Conservation (phyloP, 2,329 filamentous ascomycete species). For the Bertia moriformis region DNA sequence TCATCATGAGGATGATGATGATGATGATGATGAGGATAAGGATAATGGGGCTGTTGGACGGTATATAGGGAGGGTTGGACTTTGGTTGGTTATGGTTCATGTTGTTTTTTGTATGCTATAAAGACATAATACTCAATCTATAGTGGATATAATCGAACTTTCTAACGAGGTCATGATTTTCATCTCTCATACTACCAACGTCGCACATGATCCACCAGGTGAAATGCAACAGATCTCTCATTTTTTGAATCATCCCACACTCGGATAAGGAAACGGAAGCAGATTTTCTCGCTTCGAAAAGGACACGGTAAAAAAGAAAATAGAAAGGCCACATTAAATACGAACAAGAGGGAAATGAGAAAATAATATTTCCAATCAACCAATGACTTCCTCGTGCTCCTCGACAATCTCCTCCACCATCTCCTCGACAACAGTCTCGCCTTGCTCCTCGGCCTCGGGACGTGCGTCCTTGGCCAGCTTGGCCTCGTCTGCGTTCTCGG, state of each 20-base stretch:
- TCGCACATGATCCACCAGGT: neutral
- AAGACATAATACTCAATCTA: too few species aligned
- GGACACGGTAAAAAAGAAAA: neutral
- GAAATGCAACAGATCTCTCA: neutral
- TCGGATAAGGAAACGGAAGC: neutral
- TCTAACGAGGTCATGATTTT: too few species aligned
- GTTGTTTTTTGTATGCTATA: too few species aligned
- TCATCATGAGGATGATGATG: too few species aligned
- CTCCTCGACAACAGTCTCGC: conserved; percentile 75
- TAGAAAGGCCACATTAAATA: neutral
- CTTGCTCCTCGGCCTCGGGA: conserved; percentile 38
- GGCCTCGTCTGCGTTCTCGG: conserved; percentile 47
- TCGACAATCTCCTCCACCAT: conserved; percentile 71
- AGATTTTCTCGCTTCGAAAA: too few species aligned
- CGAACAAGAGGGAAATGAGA: neutral
- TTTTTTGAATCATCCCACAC: neutral
- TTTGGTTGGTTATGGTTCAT: too few species aligned
- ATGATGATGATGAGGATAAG: too few species aligned
- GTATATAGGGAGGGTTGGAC: too few species aligned
- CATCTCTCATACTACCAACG: neutral
- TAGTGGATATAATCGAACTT: too few species aligned
- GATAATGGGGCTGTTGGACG: too few species aligned
- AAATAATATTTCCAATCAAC: neutral
- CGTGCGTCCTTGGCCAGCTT: conserved; percentile 39
- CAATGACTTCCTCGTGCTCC: conserved; percentile 67